phyloP scores from a whole-genome alignment of 192 early-diverging fungal species.

The Dissophora globulifera region DNA sequence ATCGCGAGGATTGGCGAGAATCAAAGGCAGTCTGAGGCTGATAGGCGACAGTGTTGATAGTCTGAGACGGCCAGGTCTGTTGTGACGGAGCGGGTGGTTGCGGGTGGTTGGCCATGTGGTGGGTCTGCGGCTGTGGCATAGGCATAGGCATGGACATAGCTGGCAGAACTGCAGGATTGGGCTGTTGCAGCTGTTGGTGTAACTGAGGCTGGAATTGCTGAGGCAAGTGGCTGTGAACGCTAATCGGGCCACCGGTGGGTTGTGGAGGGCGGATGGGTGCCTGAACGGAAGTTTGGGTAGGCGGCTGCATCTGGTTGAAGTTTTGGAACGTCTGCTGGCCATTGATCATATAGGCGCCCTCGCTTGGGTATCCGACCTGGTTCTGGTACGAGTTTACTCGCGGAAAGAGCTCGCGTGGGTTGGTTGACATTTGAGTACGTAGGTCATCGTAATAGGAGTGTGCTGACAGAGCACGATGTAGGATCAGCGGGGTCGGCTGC shows the following conservation, averaged over 20 bases:
- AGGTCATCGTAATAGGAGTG: slow-evolving; percentile 45
- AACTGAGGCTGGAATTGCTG: slow-evolving; percentile 9
- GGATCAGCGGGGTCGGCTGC: slow-evolving; percentile 36
- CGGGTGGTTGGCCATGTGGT: background rate
- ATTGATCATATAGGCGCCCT: slow-evolving; percentile 7
- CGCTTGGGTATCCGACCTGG: slow-evolving; percentile 7
- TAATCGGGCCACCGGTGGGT: background rate
- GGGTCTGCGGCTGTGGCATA: slow-evolving; percentile 3
- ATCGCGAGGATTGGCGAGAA: slow-evolving; percentile 12
- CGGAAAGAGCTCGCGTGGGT: slow-evolving; percentile 26
- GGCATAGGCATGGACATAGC: no score
- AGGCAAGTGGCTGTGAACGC: slow-evolving; percentile 1
- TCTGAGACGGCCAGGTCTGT: background rate
- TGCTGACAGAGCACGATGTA: slow-evolving; percentile 27
- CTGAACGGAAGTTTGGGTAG: no score
- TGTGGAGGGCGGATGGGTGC: background rate
- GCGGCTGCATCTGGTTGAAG: slow-evolving; percentile 6
- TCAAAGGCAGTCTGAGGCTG: slow-evolving; percentile 35
- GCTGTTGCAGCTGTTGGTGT: slow-evolving; percentile 6
- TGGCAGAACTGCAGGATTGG: no score
- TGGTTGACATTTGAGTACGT: slow-evolving; percentile 16
- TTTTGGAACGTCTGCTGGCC: slow-evolving; percentile 16
- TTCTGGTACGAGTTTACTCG: slow-evolving; percentile 30
- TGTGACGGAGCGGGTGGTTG: background rate
- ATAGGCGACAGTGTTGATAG: slow-evolving; percentile 4